These are phyloP conservation scores for Gossypium rotundifolium DNA, from an alignment of 345 rosid genomes.

Conservation along the genomic window DNA sequence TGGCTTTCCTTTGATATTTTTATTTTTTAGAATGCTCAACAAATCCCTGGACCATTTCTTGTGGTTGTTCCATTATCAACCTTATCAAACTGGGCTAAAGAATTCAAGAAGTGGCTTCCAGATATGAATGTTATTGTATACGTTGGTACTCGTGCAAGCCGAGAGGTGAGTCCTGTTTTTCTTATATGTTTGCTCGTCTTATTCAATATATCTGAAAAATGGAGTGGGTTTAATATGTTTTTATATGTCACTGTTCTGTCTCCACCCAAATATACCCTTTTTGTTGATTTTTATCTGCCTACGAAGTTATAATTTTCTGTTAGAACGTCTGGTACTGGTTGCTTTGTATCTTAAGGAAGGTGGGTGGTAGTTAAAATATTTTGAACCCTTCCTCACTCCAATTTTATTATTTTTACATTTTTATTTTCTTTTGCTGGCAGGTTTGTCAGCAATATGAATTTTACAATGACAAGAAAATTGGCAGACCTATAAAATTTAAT, in stretches of 20 bases:
- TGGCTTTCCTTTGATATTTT: slow-evolving; percentile 3
- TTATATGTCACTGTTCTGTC: neutral
- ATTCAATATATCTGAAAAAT: neutral
- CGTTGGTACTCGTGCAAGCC: slow-evolving; percentile 97
- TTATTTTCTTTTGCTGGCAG: slow-evolving; percentile 30
- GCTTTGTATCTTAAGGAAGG: neutral
- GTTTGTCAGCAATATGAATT: slow-evolving; percentile 97
- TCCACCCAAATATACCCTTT: neutral
- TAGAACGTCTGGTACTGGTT: neutral
- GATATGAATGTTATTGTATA: slow-evolving; percentile 85
- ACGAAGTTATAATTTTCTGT: neutral
- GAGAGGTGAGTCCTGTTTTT: slow-evolving; percentile 65
- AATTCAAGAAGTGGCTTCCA: slow-evolving; percentile 97
- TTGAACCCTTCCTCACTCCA: neutral
- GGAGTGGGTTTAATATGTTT: neutral
- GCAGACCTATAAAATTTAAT: slow-evolving; percentile 83
- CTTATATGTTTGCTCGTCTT: neutral
- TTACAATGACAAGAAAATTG: slow-evolving; percentile 75
- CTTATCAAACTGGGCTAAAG: slow-evolving; percentile 98
- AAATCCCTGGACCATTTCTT: slow-evolving; percentile 96
- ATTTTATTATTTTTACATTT: neutral
- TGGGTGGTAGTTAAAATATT: neutral
- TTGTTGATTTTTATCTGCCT: neutral
- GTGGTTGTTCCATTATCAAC: slow-evolving; percentile 98
- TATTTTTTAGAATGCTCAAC: slow-evolving; percentile 71